phyloP scores from a whole-genome alignment of 163 green algal species.

The Scenedesmus sp. region DNA sequence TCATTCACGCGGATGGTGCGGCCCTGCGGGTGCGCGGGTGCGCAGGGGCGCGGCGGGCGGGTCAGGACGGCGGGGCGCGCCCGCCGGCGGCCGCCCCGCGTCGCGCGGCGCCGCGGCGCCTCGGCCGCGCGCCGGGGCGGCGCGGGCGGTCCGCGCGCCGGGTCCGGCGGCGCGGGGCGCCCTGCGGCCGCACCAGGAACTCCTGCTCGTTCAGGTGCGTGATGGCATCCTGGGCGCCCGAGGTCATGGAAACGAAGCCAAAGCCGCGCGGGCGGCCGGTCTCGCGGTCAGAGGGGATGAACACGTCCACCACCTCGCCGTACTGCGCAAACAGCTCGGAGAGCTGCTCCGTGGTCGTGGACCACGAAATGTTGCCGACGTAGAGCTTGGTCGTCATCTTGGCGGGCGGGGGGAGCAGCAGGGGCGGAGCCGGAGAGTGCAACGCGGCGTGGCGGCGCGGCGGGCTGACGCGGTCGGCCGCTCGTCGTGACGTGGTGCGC shows the following conservation, averaged over 20 bases:
- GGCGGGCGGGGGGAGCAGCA: too few species aligned
- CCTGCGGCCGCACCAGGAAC: constrained; percentile 56
- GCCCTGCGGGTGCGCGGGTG: constrained; percentile 6
- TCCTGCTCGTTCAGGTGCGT: constrained; percentile 51
- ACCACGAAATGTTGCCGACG: too few species aligned
- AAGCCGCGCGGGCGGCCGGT: constrained; percentile 56
- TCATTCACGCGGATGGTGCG: constrained; percentile 66
- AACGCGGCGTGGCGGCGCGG: too few species aligned
- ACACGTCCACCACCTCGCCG: constrained; percentile 8
- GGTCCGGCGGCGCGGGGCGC: too few species aligned
- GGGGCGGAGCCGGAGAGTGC: too few species aligned
- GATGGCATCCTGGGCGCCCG: constrained; percentile 34
- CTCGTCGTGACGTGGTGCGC: too few species aligned
- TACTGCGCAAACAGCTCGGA: constrained; percentile 34
- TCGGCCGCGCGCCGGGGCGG: too few species aligned
- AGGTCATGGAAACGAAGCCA: constrained; percentile 59
- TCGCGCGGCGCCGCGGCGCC: too few species aligned
- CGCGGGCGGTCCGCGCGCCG: too few species aligned
- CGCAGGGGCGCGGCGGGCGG: neutral
- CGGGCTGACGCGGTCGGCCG: too few species aligned
- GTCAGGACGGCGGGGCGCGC: neutral
- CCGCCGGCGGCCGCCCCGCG: too few species aligned
- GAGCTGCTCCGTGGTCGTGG: constrained; percentile 21
- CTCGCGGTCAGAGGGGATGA: constrained; percentile 41
- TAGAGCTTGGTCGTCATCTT: too few species aligned